Conservation (phyloP, 805 yeast genomes). For the Candida qinlingensis region DNA sequence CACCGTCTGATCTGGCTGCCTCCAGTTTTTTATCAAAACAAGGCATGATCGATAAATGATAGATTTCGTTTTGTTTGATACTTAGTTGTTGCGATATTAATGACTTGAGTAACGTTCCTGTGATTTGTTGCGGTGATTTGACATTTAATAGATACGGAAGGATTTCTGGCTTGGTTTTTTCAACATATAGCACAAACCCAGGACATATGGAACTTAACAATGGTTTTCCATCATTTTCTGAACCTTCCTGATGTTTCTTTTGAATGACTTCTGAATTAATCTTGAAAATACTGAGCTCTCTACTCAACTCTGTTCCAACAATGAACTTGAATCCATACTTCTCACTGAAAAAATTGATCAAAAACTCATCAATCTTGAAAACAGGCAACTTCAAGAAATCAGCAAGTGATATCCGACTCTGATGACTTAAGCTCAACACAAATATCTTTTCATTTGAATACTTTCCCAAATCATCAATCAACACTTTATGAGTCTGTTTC, state of each 20-base stretch:
- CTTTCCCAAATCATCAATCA: conserved; percentile 51
- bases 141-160: conserved; percentile 65
- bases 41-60: conserved; percentile 90
- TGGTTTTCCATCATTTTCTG: conserved; percentile 4
- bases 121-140: conserved; percentile 90
- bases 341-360: conserved; percentile 52
- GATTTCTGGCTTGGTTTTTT: conserved; percentile 88
- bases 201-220: conserved; percentile 75
- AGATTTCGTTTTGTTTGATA: conserved; percentile 36
- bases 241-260: conserved; percentile 7
- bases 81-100: conserved; percentile 34
- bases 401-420: conserved; percentile 77
- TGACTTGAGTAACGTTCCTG: conserved; percentile 71
- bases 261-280: conserved; percentile 36
- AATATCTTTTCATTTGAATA: conserved; percentile 36
- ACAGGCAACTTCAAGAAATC: conserved; percentile 52
- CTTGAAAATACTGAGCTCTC: conserved; percentile 57
- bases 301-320: conserved; percentile 81
- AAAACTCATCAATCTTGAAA: conserved; percentile 52
- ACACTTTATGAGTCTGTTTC: conserved; percentile 81
- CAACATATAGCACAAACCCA: conserved; percentile 94
- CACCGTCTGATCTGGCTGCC: conserved; percentile 73
- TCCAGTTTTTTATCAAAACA: conserved; percentile 96
- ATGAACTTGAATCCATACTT: conserved; percentile 65
- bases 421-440: conserved; percentile 81